Base-by-base conservation (phyloP, 2,329 filamentous ascomycete genomes). In the Cercospora zeae-maydis region DNA sequence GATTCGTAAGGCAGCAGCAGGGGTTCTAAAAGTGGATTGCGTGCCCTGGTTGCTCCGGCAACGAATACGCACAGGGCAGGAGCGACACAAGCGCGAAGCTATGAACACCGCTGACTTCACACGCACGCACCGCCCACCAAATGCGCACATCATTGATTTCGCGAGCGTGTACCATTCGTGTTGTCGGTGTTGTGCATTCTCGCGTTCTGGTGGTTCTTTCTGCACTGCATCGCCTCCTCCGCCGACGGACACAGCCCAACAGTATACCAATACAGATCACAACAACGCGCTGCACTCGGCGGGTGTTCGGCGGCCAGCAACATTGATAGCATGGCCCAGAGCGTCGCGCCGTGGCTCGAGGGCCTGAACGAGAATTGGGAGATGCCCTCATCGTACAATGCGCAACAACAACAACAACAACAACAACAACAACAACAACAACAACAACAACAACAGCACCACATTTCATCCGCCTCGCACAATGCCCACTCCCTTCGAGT, bases 291-390 rank as follows among this genome's bases (percentile, higher is more conserved):
- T 39, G 57, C 42, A 65, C 56, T 45, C 47, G 34, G 61, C 58
- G 53, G 54, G 59, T 64, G 68, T 71, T 34, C 31, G 47, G 27
- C 33, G 21, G 19, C 52, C 42, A 51, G n/a, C 36, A 51, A 11
- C 55, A 45, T 11, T 14, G 24, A 52, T 27, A 59, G 56, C 42
- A 72, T 72, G 71, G 63, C 69, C 37, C 64, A 64, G 54, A 70
- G 70, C 51, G 77, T 77, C 67, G 76, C 89, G 75, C 89, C 89
- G 69, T 95, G 90, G 90, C 81, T 93, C 65, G 89, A 93, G 74
- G 91, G 88, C 61, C 84, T 96, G 42, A 91, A 89, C 1, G 91
- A 95, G 31, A 64, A 61, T 14, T 73, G 71, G 71, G 69, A 72
- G 39, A 45, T 66, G 19, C 69, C 69, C 16, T 59, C 57, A 14